A percentile compares a stretch with the other conserved stretches of the same genome.
These are phyloP conservation scores for Ophiostoma novo-ulmi DNA, from an alignment of 2,329 filamentous ascomycete species.

Conservation along the genomic window DNA sequence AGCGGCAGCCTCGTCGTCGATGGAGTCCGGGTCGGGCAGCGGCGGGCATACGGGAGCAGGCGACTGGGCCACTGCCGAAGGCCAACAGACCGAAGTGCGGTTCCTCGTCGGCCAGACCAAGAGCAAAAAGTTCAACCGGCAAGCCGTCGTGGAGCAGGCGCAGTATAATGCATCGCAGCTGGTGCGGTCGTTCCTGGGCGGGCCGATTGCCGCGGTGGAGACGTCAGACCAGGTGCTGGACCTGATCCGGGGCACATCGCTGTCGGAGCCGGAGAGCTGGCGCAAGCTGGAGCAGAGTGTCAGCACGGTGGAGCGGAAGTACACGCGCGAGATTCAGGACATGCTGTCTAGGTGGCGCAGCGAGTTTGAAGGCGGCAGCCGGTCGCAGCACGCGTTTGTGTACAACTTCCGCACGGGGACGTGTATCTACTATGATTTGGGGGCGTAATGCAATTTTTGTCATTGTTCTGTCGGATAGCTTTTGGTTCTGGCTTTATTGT, in stretches of 20 bases:
- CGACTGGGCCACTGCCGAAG: conserved; percentile 14
- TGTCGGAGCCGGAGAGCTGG: conserved; percentile 82
- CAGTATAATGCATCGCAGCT: conserved; percentile 55
- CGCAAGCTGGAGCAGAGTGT: conserved; percentile 72
- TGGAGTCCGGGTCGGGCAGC: conserved; percentile 15
- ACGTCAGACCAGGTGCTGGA: conserved; percentile 79
- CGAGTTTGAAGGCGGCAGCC: conserved; percentile 47
- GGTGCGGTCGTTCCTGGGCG: conserved; percentile 65
- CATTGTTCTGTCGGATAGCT: not conserved
- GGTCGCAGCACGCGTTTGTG: conserved; percentile 69
- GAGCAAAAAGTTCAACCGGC: conserved; percentile 87
- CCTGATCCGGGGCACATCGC: conserved; percentile 63
- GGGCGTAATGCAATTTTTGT: conserved; percentile 29
- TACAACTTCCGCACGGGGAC: conserved; percentile 86
- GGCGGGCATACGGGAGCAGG: conserved; percentile 28
- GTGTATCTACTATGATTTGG: conserved; percentile 80
- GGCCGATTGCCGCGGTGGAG: conserved; percentile 82
- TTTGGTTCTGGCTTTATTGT: not conserved
- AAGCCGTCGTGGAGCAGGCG: conserved; percentile 77
- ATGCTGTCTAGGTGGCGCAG: conserved; percentile 60
- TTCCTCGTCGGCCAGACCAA: conserved; percentile 78
- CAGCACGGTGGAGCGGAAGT: conserved; percentile 71
- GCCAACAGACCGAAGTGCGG: conserved; percentile 63
- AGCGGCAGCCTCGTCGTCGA: conserved; percentile 32
- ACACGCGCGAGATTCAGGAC: conserved; percentile 76